Base-by-base conservation (phyloP, 2,329 filamentous ascomycete genomes). In the Neonectria punicea region DNA sequence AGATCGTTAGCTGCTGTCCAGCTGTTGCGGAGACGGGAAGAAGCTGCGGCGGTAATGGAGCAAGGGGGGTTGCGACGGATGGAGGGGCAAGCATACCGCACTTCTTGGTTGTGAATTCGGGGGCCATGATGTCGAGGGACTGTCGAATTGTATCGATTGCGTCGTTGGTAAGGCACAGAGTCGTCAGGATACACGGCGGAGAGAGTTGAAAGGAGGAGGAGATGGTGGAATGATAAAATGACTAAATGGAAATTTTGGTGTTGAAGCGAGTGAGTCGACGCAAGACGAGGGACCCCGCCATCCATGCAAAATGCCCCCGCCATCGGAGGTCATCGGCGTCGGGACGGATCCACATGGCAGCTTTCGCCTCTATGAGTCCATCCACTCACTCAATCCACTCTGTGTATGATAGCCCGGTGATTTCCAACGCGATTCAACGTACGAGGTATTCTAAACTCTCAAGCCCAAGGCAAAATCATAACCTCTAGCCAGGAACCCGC, bases 31-130 rank as follows among this genome's bases (percentile, higher is more conserved):
- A 18, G 39, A 43, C 16, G 39, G n/a, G n/a, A 13, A 25, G 6
- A n/a, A 22, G 28, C 18, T 51, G 58, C 20, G 14, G 28, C 36
- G 50, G 18, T 41, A 57, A 39, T 46, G 49, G 58, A 50, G 59
- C 16, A 53, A 56, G 18, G 32, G 32, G 59, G 49, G 67, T 65
- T 32, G 51, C 57, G 44, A 41, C 59, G 53, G 58, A 56, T 66
- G 34, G 67, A 58, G 67, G 54, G 49, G 65, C 54, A 73, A 53
- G 77, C 84, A 63, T 82, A 87, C 85, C 86, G 81, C 85, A 87
- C 79, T 87, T 89, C 82, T 88, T 89, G 64, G 81, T 80, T 53
- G 86, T 84, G 67, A 86, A 85, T 79, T 83, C 80, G 69, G 80
- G 68, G n/a, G 73, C 68, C 76, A 79, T 79, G 41, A 25, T 67